Evolutionary conservation across 73 alveolate species (phyloP), one percentile per base, ranked within the genome.

Genomic region (Effrenium voratum): DNA sequence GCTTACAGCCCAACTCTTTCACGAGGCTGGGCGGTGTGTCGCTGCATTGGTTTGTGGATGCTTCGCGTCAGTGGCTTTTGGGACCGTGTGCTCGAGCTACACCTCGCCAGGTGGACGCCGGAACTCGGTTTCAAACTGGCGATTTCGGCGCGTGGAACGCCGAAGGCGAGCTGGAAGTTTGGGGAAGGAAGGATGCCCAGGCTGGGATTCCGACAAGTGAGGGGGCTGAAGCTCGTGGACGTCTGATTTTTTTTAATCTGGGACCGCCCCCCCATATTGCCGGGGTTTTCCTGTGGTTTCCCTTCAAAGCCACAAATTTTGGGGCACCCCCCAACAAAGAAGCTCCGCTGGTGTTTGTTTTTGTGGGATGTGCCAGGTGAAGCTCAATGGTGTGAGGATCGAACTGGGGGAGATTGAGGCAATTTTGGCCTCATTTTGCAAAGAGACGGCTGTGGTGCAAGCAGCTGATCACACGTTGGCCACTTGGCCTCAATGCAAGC

Each of bases 361-460:
- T n/a, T n/a, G n/a, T n/a, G n/a, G n/a, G n/a, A 57, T 22, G 28
- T 13, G 63, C 45, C 75, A 90, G 97, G 97, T 90, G 59, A 90
- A 90, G 97, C 87, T 90, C 55, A 50, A 90, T 26, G 97, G 97
- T 40, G 59, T 90, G 30, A 38, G 97, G 43, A n/a, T 90, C 2
- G 97, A 90, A 44, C 63, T 90, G 57, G 97, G 88, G 5, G 97
- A 90, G 52, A 68, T 90, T 45, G 97, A 90, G 57, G 86, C 97
- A 16, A 52, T 76, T n/a, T 44, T 90, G 76, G 49, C 55, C 22
- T 43, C 47, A 10, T 59, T 68, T 30, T 90, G 97, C 57, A 50
- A 46, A 34, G 97, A 70, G 68, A 87, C 97, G 12, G 97, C 97
- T 19, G 97, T 90, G 50, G 97, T 90, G 63, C 97, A 90, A 68